Conservation (phyloP, 331 rosid species). For the Arachis monticola region DNA sequence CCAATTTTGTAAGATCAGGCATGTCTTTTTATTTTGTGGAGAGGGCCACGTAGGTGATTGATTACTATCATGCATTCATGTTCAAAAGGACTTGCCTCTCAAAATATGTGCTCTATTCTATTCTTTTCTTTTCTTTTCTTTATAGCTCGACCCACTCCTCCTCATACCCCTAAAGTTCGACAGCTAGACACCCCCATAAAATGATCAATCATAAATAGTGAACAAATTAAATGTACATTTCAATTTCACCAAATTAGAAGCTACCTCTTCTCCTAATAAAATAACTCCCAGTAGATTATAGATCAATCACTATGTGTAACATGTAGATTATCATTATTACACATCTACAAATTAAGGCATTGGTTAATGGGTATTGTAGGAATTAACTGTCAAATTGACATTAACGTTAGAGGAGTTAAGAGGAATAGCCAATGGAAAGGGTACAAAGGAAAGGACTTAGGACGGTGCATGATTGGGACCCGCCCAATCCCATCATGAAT, state of each 20-base stretch:
- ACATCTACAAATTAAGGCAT: constrained; percentile 14
- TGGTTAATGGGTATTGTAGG: constrained; percentile 6
- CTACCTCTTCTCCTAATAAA: background rate
- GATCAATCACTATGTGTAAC: background rate
- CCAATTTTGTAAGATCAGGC: constrained; percentile 30
- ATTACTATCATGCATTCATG: constrained; percentile 50
- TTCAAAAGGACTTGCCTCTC: constrained; percentile 27
- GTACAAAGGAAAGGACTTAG: constrained; percentile 37
- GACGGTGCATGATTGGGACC: constrained; percentile 65
- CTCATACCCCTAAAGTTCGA: constrained; percentile 18
- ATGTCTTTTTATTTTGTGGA: constrained; percentile 39
- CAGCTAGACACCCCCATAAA: constrained; percentile 36
- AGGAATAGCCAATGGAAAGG: constrained; percentile 41
- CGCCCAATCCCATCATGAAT: constrained; percentile 2
- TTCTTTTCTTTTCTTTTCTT: too few species aligned
- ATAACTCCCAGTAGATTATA: background rate
- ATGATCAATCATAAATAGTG: constrained; percentile 29
- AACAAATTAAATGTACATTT: constrained; percentile 6
- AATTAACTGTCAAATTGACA: background rate
- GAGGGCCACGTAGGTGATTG: constrained; percentile 35
- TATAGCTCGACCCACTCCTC: constrained; percentile 6
- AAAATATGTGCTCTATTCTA: constrained; percentile 24
- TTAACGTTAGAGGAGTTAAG: constrained; percentile 23
- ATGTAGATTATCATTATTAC: background rate
- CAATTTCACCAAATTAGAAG: background rate